These are phyloP conservation scores for Thraustochytrium striatum DNA, from an alignment of 352 stramenopile genomes.

Conservation along the genomic window DNA sequence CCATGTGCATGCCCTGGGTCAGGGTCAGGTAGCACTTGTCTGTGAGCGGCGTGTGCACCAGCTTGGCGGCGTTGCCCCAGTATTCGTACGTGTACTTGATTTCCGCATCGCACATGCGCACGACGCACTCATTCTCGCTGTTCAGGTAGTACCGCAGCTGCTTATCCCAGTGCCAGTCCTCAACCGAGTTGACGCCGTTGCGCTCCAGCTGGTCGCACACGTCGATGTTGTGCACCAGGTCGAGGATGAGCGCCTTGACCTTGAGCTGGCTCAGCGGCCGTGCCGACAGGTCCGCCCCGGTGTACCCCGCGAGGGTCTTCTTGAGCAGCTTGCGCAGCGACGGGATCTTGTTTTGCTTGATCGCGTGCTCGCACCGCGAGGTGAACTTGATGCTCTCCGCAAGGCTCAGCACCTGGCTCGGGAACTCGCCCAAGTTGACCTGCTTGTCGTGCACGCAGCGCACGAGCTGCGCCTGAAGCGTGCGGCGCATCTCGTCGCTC, in stretches of 20 bases:
- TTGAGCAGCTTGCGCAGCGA: slow-evolving; percentile 64
- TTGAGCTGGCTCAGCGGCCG: slow-evolving; percentile 80
- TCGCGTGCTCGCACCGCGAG: slow-evolving; percentile 71
- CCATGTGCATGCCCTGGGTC: slow-evolving; percentile 85
- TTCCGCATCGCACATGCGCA: slow-evolving; percentile 58
- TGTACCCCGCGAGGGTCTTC: slow-evolving; percentile 58
- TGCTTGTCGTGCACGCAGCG: slow-evolving; percentile 68
- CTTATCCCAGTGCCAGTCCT: slow-evolving; percentile 85
- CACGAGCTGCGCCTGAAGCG: slow-evolving; percentile 69
- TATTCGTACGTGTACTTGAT: slow-evolving; percentile 88
- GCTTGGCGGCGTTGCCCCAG: slow-evolving; percentile 83
- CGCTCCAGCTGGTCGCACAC: slow-evolving; percentile 79
- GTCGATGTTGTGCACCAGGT: slow-evolving; percentile 91
- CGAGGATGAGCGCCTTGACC: slow-evolving; percentile 85
- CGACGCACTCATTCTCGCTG: slow-evolving; percentile 51
- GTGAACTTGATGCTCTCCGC: slow-evolving; percentile 86
- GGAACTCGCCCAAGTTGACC: slow-evolving; percentile 59
- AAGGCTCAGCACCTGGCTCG: slow-evolving; percentile 72
- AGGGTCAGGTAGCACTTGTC: slow-evolving; percentile 91
- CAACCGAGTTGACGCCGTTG: slow-evolving; percentile 61
- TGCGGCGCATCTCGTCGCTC: slow-evolving; percentile 80
- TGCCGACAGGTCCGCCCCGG: slow-evolving; percentile 72
- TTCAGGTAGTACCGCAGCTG: slow-evolving; percentile 85
- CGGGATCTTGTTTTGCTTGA: slow-evolving; percentile 66
- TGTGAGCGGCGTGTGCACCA: slow-evolving; percentile 87